phyloP scores from a whole-genome alignment of 2,329 filamentous ascomycete genomes.

The Stemphylium lycopersici region DNA sequence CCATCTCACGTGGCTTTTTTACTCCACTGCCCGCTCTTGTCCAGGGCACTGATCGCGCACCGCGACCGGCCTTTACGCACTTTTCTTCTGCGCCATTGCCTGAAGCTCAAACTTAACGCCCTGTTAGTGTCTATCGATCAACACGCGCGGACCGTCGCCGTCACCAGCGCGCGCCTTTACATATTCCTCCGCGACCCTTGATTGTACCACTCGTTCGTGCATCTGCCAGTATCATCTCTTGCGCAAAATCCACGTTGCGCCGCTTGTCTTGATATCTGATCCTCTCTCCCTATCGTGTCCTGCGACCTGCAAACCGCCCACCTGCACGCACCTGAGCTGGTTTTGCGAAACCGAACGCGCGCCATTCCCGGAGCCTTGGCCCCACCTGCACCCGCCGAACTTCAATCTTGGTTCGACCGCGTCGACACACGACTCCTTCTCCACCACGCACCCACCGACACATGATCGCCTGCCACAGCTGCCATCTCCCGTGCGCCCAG shows the following conservation, averaged over 20 bases:
- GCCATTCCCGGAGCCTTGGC: constrained; percentile 16
- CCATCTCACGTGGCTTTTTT: constrained; percentile 23
- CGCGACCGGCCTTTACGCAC: constrained; percentile 7
- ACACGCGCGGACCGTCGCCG: constrained; percentile 10
- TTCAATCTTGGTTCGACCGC: constrained; percentile 16
- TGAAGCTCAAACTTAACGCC: constrained; percentile 15
- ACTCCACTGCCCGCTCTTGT: constrained; percentile 18
- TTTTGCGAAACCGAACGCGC: constrained; percentile 4
- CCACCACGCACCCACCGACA: constrained; percentile 8
- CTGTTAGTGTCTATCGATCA: constrained; percentile 12
- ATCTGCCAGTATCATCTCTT: not conserved
- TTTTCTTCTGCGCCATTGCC: constrained; percentile 12
- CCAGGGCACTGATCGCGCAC: constrained; percentile 15
- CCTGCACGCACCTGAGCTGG: not conserved
- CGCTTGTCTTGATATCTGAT: not conserved
- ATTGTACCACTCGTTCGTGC: constrained; percentile 10
- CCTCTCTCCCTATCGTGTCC: not conserved
- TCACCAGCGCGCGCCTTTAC: constrained; percentile 6
- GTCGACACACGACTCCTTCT: constrained; percentile 2
- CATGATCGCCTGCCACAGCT: constrained; percentile 9
- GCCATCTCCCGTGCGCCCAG: constrained; percentile 21
- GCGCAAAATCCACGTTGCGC: not conserved
- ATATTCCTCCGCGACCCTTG: constrained; percentile 4
- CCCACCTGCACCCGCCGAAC: constrained; percentile 11
- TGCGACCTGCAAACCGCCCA: not conserved